Percentiles rank a stretch among this genome's conserved stretches.
Evolutionary conservation across 2,329 filamentous ascomycete genomes (phyloP).

Genomic region (Thelonectria blattea): DNA sequence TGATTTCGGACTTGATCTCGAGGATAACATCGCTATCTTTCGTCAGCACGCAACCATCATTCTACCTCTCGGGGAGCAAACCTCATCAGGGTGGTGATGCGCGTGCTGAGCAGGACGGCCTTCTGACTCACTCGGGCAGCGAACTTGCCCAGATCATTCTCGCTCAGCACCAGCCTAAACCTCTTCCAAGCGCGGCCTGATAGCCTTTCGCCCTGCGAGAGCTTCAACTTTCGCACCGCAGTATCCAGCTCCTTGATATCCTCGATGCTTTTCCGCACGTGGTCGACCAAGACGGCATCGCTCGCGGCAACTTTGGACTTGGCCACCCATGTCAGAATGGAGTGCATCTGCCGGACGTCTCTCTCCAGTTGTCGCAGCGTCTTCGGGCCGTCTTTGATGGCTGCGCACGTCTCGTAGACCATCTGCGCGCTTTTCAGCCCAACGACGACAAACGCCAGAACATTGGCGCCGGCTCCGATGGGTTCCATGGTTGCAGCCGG

Average conservation of each 20-base stretch:
- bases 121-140: neutral
- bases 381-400: conserved; percentile 21
- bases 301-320: neutral
- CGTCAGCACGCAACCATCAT: neutral
- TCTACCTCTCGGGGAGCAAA: neutral
- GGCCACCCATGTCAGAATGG: conserved; percentile 12
- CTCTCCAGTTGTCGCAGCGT: conserved; percentile 9
- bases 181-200: conserved; percentile 16
- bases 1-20: neutral
- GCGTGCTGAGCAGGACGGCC: neutral
- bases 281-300: neutral
- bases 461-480: conserved; percentile 22
- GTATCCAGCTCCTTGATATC: conserved; percentile 9
- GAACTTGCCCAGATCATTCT: conserved; percentile 9
- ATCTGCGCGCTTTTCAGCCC: conserved; percentile 18
- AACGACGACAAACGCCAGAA: conserved; percentile 21
- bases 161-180: conserved; percentile 5
- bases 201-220: neutral
- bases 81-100: conserved; percentile 12
- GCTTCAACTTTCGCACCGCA: neutral
- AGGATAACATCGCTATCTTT: neutral
- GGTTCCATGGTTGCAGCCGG: conserved; percentile 16
- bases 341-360: conserved; percentile 8
- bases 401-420: conserved; percentile 14
- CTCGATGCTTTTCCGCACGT: conserved; percentile 7